Evolutionary conservation across 768 basidiomycete genomes (phyloP).

Genomic region (Porpolomopsis calyptriformis): DNA sequence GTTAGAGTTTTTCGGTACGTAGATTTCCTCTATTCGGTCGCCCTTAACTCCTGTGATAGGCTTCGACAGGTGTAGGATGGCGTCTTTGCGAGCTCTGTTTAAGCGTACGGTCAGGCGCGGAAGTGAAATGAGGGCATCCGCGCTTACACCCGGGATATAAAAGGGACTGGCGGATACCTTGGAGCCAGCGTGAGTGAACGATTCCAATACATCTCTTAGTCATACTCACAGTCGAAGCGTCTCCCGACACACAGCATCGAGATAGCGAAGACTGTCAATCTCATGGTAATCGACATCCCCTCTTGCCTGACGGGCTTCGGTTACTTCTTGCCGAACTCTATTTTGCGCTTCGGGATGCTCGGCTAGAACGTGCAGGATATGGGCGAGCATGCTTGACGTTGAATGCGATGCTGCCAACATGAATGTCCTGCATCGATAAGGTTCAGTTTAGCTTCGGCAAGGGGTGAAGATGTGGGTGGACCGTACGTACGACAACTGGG

Average conservation of each 20-base stretch:
- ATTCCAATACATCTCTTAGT: neutral
- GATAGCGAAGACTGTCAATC: constrained; percentile 19
- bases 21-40: constrained; percentile 16
- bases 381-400: constrained; percentile 21
- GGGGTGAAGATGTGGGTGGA: neutral
- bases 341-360: constrained; percentile 22
- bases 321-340: constrained; percentile 22
- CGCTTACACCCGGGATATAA: constrained; percentile 18
- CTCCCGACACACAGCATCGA: constrained; percentile 28
- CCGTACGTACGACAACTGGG: constrained; percentile 10
- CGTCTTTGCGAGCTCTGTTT: constrained; percentile 20
- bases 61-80: constrained; percentile 22
- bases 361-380: constrained; percentile 21
- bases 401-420: constrained; percentile 27
- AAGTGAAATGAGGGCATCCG: too few species aligned
- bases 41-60: constrained; percentile 20
- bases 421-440: constrained; percentile 15
- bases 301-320: constrained; percentile 6
- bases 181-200: neutral
- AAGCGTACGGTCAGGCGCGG: too few species aligned
- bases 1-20: constrained; percentile 21
- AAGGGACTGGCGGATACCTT: constrained; percentile 17
- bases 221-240: constrained; percentile 23
- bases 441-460: too few species aligned
- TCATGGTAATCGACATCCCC: constrained; percentile 18